These are phyloP conservation scores for Amaranthus tricolor DNA, from an alignment of 179 eudicot species.

Conservation along the genomic window DNA sequence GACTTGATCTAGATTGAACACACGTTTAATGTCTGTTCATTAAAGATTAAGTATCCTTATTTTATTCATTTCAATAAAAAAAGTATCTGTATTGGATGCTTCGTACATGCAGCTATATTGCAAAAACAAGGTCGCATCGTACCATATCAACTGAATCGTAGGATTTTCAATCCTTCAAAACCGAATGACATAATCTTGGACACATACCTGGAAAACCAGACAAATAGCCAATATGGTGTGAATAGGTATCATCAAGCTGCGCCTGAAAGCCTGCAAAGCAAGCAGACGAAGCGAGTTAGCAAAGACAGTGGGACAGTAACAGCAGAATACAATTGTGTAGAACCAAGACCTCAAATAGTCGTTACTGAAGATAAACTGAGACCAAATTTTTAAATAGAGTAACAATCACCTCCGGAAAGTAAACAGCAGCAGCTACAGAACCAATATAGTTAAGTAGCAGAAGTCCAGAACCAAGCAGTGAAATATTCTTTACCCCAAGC, in stretches of 20 bases:
- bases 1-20: neutral
- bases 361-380: neutral
- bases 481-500: conserved; percentile 94
- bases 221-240: conserved; percentile 66
- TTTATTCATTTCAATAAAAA: too few relatives aligned
- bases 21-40: neutral
- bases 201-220: conserved; percentile 78
- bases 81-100: neutral
- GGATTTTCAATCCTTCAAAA: too few relatives aligned
- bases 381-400: conserved; percentile 1
- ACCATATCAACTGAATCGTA: too few relatives aligned
- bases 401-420: conserved; percentile 67
- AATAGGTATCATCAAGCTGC: conserved; percentile 83
- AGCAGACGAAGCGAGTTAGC: conserved; percentile 12
- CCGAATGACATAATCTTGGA: neutral
- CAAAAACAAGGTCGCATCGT: neutral
- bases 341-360: neutral
- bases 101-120: neutral
- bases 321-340: neutral
- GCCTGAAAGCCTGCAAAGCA: conserved; percentile 67
- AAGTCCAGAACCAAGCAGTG: conserved; percentile 92
- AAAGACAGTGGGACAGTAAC: neutral
- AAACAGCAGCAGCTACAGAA: conserved; percentile 64
- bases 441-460: conserved; percentile 82
- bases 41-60: neutral